A percentile compares a stretch with the other conserved stretches of the same genome.
These are phyloP conservation scores for Elongisporangium senticosum DNA, from an alignment of 352 stramenopile genomes.

Conservation along the genomic window DNA sequence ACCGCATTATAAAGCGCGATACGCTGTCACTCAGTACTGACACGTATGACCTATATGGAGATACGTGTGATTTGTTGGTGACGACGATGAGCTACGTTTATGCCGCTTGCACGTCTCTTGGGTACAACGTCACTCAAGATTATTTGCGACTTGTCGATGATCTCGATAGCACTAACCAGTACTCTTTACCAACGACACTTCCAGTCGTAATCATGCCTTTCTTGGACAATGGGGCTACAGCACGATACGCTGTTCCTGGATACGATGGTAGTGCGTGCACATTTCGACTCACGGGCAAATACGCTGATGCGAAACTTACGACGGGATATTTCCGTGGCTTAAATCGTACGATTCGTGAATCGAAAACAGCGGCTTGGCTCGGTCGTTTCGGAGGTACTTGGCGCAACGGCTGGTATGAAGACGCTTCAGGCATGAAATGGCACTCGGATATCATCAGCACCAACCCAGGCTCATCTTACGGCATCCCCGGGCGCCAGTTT, in stretches of 20 bases:
- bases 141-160: conserved; percentile 2
- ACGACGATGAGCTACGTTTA: conserved; percentile 17
- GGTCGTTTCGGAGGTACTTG: conserved; percentile 1
- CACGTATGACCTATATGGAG: not conserved
- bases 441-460: conserved; percentile 30
- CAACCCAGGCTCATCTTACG: conserved; percentile 14
- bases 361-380: not conserved
- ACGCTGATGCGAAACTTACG: not conserved
- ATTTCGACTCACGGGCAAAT: conserved; percentile 2
- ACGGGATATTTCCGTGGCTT: not conserved
- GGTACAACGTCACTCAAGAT: conserved; percentile 1
- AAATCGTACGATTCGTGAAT: not conserved
- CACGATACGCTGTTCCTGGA: conserved; percentile 1
- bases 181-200: conserved; percentile 1
- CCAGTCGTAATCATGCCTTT: conserved; percentile 5
- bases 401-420: conserved; percentile 11
- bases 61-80: conserved; percentile 16
- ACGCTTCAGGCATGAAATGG: conserved; percentile 2
- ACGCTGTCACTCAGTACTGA: not conserved
- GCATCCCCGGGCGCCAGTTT: conserved; percentile 27
- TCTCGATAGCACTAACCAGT: not conserved
- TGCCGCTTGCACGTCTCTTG: conserved; percentile 5
- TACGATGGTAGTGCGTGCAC: conserved; percentile 6
- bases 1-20: conserved; percentile 10
- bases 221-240: not conserved